A percentile compares a stretch with the other conserved stretches of the same genome.
phyloP scores from a whole-genome alignment of 371 early-diverging fungal genomes.

The Syncephalastrum sp. region DNA sequence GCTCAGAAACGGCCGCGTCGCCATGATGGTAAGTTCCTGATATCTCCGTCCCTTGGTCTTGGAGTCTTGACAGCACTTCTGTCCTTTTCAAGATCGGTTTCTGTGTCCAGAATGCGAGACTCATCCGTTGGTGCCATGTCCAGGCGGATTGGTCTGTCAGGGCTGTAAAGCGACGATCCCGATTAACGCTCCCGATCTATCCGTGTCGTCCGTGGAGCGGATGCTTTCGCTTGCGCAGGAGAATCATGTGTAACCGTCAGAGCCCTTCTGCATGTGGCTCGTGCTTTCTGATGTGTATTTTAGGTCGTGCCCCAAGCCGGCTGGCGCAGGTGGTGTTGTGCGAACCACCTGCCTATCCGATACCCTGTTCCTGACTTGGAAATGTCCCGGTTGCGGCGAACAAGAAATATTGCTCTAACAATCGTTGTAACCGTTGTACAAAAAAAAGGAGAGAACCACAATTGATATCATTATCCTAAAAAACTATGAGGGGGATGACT shows the following conservation, averaged over 20 bases:
- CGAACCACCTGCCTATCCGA: too few relatives aligned
- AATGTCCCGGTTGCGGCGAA: conserved; percentile 13
- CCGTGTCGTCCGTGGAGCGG: not conserved
- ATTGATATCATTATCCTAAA: too few relatives aligned
- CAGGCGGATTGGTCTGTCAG: conserved; percentile 6
- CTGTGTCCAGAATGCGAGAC: conserved; percentile 12
- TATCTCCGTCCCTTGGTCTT: too few relatives aligned
- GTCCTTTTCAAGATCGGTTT: not conserved
- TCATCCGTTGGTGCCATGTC: conserved; percentile 5
- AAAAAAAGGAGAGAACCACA: too few relatives aligned
- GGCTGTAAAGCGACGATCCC: conserved; percentile 7
- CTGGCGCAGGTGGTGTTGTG: too few relatives aligned
- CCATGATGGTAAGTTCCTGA: too few relatives aligned
- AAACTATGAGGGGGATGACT: too few relatives aligned
- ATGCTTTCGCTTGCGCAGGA: conserved; percentile 4
- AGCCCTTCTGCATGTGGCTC: not conserved
- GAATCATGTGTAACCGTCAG: not conserved
- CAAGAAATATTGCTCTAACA: conserved; percentile 16
- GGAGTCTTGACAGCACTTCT: too few relatives aligned
- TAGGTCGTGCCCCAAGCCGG: too few relatives aligned
- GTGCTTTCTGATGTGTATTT: not conserved
- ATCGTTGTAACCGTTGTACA: not conserved
- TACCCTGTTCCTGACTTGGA: conserved; percentile 15
- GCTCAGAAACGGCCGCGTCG: too few relatives aligned
- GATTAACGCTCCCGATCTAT: conserved; percentile 8